A percentile compares a stretch with the other conserved stretches of the same genome.
These are phyloP conservation scores for Claviceps maximensis DNA, from an alignment of 2,329 filamentous ascomycete species.

Conservation along the genomic window DNA sequence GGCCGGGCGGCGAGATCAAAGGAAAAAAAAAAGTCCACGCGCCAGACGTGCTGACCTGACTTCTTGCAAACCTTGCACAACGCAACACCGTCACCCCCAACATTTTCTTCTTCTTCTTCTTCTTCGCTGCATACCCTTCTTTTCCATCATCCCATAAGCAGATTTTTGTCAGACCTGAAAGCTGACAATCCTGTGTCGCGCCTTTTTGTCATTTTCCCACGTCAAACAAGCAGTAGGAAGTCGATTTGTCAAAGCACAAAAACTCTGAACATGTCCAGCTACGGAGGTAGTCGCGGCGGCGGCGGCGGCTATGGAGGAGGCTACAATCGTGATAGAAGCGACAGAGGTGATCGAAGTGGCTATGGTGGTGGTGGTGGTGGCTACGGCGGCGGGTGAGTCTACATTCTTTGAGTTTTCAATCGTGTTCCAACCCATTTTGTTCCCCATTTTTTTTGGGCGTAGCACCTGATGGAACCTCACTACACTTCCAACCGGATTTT, in stretches of 20 bases:
- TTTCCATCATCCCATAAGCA: slow-evolving; percentile 14
- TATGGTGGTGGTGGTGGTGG: slow-evolving; percentile 21
- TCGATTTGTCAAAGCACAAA: neutral
- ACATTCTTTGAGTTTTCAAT: neutral
- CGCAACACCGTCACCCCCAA: slow-evolving; percentile 6
- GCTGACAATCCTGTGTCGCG: neutral
- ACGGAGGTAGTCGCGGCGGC: slow-evolving; percentile 23
- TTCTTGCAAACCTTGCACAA: slow-evolving; percentile 13
- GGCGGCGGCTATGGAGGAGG: slow-evolving; percentile 20
- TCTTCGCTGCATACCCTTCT: slow-evolving; percentile 12
- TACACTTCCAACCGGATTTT: neutral
- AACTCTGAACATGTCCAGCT: slow-evolving; percentile 31
- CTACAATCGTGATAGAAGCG: slow-evolving; percentile 28
- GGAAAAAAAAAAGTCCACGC: slow-evolving; percentile 12
- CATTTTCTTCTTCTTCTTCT: slow-evolving; percentile 3
- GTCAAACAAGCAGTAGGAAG: neutral
- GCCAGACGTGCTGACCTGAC: slow-evolving; percentile 8
- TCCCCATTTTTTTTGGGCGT: neutral
- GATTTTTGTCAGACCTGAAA: neutral
- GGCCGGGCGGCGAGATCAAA: slow-evolving; percentile 1
- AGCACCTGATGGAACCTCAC: neutral
- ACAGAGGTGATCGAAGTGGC: slow-evolving; percentile 32
- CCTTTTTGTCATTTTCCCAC: neutral
- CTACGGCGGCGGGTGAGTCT: slow-evolving; percentile 26
- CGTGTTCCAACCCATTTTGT: neutral